phyloP scores from a whole-genome alignment of 768 basidiomycete genomes.

The Boletellus ananiceps region DNA sequence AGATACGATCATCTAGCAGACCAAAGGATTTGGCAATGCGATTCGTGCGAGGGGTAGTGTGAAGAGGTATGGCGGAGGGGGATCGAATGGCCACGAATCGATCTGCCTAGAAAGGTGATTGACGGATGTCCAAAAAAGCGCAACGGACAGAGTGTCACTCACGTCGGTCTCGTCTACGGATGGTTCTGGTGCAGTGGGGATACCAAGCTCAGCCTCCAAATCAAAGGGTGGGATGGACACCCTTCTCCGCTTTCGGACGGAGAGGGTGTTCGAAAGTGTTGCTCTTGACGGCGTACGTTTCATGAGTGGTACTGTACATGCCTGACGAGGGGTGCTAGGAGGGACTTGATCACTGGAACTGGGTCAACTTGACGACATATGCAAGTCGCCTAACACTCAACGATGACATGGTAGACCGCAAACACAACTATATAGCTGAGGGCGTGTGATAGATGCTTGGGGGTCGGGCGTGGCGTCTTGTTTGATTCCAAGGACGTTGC shows the following conservation, averaged over 20 bases:
- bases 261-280: conserved; percentile 38
- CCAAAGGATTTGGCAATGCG: conserved; percentile 63
- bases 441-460: not conserved
- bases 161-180: conserved; percentile 27
- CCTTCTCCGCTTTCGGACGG: conserved; percentile 38
- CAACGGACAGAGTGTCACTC: conserved; percentile 10
- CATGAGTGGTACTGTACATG: conserved; percentile 26
- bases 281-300: conserved; percentile 37
- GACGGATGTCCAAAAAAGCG: not conserved
- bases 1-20: conserved; percentile 49
- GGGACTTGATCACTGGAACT: conserved; percentile 21
- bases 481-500: conserved; percentile 24
- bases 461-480: conserved; percentile 9
- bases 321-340: conserved; percentile 24
- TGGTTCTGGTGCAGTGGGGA: conserved; percentile 11
- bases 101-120: conserved; percentile 41
- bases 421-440: not conserved
- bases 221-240: conserved; percentile 39
- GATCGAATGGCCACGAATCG: conserved; percentile 57
- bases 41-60: conserved; percentile 61
- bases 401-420: conserved; percentile 22
- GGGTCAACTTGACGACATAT: conserved; percentile 14
- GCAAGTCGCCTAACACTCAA: conserved; percentile 23
- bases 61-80: conserved; percentile 48
- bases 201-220: conserved; percentile 32